These are phyloP conservation scores for Rauvolfia tetraphylla DNA, from an alignment of 257 asterid genomes.

Conservation along the genomic window DNA sequence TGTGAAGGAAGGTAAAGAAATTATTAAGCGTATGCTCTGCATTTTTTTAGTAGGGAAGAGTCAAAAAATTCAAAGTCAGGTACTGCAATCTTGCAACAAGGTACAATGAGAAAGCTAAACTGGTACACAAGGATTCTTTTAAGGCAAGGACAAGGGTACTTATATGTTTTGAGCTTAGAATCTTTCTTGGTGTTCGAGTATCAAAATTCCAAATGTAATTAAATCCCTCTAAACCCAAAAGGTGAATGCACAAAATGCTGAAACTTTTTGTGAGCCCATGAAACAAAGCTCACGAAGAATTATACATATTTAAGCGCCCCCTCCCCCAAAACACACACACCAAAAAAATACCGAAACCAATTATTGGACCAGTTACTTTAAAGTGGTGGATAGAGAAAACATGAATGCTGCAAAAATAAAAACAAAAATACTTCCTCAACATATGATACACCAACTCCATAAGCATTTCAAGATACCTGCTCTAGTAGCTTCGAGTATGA, in stretches of 20 bases:
- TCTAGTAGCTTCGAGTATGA: slow-evolving; percentile 64
- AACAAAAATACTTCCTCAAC: background rate
- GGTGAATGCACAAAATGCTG: too few relatives aligned
- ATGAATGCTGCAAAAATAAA: background rate
- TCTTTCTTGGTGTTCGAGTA: too few relatives aligned
- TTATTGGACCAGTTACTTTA: background rate
- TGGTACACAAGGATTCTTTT: too few relatives aligned
- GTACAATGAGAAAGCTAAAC: too few relatives aligned
- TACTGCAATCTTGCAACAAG: background rate
- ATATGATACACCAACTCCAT: background rate
- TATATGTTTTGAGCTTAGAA: too few relatives aligned
- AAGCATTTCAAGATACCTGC: slow-evolving; percentile 50
- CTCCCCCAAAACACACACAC: too few relatives aligned
- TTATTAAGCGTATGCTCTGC: background rate
- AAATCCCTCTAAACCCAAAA: too few relatives aligned
- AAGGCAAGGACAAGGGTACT: too few relatives aligned
- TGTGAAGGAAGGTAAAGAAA: background rate
- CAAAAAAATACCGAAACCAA: background rate
- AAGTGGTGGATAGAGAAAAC: background rate
- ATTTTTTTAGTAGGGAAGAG: background rate
- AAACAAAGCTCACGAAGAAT: too few relatives aligned
- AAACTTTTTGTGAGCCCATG: too few relatives aligned
- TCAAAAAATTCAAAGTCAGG: background rate
- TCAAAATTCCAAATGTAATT: too few relatives aligned
- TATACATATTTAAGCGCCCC: too few relatives aligned